These are phyloP conservation scores for Aspergillus sp. DNA, from an alignment of 2,329 filamentous ascomycete genomes.

Conservation along the genomic window DNA sequence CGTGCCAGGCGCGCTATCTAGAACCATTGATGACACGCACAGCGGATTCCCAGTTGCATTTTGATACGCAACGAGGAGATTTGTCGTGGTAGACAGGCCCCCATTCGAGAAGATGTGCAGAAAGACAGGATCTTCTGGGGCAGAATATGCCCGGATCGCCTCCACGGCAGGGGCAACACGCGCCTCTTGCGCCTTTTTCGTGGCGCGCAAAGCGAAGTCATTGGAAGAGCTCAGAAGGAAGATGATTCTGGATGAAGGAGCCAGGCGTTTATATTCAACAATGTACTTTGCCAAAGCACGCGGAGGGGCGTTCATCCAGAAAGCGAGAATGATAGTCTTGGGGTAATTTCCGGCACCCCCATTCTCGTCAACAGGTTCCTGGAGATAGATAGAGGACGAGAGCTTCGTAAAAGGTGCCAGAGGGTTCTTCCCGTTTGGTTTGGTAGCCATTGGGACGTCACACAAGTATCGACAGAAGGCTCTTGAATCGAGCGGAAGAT, in stretches of 20 bases:
- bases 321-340: constrained; percentile 40
- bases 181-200: constrained; percentile 16
- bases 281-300: constrained; percentile 46
- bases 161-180: constrained; percentile 32
- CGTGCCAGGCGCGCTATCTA: constrained; percentile 45
- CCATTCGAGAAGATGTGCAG: constrained; percentile 50
- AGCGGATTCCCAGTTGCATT: constrained; percentile 26
- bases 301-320: constrained; percentile 46
- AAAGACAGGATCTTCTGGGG: constrained; percentile 25
- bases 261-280: constrained; percentile 38
- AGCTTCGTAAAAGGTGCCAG: constrained; percentile 30
- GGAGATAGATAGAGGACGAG: constrained; percentile 34
- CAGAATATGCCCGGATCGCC: constrained; percentile 22
- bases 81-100: constrained; percentile 36
- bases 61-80: constrained; percentile 37
- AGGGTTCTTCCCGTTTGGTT: constrained; percentile 7
- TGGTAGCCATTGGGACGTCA: constrained; percentile 5
- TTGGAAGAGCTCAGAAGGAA: constrained; percentile 33
- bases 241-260: constrained; percentile 39
- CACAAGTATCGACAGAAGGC: no score
- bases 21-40: constrained; percentile 36
- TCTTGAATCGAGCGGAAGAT: no score
- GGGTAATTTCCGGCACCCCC: constrained; percentile 5
- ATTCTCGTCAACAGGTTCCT: constrained; percentile 22
- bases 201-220: constrained; percentile 27